Evolutionary conservation across 352 stramenopile genomes (phyloP).

Genomic region (Phytopythium kandeliae): DNA sequence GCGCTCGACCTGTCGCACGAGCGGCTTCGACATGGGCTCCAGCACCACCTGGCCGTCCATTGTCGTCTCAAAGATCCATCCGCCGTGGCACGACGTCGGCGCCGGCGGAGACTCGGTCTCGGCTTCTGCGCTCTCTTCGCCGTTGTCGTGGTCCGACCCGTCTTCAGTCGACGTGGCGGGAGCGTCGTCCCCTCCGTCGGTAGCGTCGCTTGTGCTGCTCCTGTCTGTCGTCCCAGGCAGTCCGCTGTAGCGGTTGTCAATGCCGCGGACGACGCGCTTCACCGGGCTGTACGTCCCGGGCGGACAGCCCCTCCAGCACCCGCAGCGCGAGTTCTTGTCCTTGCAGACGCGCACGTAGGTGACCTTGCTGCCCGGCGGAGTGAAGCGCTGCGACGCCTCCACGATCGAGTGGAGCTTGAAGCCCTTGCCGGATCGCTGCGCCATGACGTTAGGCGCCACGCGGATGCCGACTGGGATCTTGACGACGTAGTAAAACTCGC

Average conservation of each 20-base stretch:
- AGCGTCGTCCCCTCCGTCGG: not conserved
- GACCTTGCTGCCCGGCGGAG: conserved; percentile 71
- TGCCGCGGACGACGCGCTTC: not conserved
- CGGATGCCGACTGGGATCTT: conserved; percentile 79
- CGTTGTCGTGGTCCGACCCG: conserved; percentile 1
- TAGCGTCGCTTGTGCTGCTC: not conserved
- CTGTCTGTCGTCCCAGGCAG: not conserved
- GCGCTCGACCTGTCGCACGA: conserved; percentile 60
- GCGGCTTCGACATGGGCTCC: conserved; percentile 54
- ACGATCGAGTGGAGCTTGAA: conserved; percentile 82
- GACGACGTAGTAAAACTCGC: conserved; percentile 82
- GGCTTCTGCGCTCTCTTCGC: conserved; percentile 2
- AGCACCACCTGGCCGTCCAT: conserved; percentile 82
- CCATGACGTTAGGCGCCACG: conserved; percentile 80
- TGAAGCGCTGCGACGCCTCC: conserved; percentile 78
- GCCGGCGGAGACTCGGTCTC: conserved; percentile 12
- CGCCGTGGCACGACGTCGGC: conserved; percentile 45
- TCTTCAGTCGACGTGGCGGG: not conserved
- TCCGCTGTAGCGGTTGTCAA: not conserved
- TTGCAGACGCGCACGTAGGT: conserved; percentile 81
- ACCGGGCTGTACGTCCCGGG: conserved; percentile 5
- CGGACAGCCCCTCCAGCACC: conserved; percentile 24
- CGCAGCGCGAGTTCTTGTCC: conserved; percentile 61
- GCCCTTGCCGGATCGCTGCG: conserved; percentile 68
- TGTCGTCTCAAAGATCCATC: conserved; percentile 84